Conservation (phyloP, 805 yeast species). For the Saccharomycopsis lassenensis region DNA sequence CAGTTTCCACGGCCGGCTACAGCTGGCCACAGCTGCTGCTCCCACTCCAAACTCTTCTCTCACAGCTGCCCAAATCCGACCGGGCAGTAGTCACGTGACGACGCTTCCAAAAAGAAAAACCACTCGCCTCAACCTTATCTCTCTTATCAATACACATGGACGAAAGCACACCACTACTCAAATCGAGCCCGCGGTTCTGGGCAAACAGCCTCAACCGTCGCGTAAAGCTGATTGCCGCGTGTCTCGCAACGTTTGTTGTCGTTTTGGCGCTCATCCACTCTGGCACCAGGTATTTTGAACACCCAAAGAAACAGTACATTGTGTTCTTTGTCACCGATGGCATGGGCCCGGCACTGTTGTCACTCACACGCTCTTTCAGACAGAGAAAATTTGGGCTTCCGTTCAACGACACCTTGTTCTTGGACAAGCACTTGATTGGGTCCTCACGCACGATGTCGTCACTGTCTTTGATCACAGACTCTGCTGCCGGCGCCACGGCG, state of each 20-base stretch:
- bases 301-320: slow-evolving; percentile 47
- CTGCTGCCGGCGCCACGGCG: slow-evolving; percentile 97
- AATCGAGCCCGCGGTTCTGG: no score
- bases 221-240: background rate
- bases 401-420: slow-evolving; percentile 41
- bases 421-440: slow-evolving; percentile 71
- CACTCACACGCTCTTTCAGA: slow-evolving; percentile 65
- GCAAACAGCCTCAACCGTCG: no score
- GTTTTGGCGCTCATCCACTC: background rate
- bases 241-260: background rate
- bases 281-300: background rate
- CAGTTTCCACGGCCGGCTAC: no score
- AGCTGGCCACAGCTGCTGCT: no score
- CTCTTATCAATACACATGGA: no score
- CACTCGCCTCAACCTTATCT: no score
- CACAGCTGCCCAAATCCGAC: no score
- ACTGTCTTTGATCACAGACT: slow-evolving; percentile 73
- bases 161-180: no score
- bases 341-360: slow-evolving; percentile 86
- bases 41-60: no score
- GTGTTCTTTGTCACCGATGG: slow-evolving; percentile 90
- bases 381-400: slow-evolving; percentile 48
- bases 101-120: no score
- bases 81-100: no score
- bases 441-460: slow-evolving; percentile 76